Conservation (phyloP, 2,329 filamentous ascomycete genomes). For the Claviceps purpurea region DNA sequence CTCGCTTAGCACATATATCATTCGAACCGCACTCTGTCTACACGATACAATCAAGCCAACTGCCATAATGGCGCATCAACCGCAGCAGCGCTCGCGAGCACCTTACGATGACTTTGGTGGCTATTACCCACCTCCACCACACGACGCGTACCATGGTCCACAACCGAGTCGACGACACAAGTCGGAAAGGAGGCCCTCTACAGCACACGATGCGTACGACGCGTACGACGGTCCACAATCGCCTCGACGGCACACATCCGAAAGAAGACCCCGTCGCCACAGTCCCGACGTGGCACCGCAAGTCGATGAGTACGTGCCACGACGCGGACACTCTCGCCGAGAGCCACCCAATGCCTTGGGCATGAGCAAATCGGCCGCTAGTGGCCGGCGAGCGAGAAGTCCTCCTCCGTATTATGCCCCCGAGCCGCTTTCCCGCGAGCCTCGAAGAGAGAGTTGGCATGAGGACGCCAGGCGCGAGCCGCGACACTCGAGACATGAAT, state of each 20-base stretch:
- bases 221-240: conserved; percentile 4
- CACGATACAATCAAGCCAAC: not conserved
- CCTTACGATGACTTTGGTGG: conserved; percentile 16
- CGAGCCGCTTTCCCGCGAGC: conserved; percentile 4
- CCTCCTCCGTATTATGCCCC: conserved; percentile 5
- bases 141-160: not conserved
- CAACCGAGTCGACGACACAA: conserved; percentile 12
- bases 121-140: conserved; percentile 6
- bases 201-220: not conserved
- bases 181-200: conserved; percentile 10
- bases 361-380: not conserved
- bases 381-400: conserved; percentile 6
- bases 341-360: conserved; percentile 3
- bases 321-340: conserved; percentile 6
- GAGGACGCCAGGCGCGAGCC: not conserved
- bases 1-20: not conserved
- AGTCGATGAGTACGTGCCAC: conserved; percentile 6
- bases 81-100: conserved; percentile 12
- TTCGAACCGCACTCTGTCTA: not conserved
- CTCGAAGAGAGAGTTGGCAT: not conserved
- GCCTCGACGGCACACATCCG: conserved; percentile 13
- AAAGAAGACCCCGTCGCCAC: conserved; percentile 9
- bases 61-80: conserved; percentile 7
- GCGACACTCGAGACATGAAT: not conserved
- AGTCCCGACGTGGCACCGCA: conserved; percentile 6